Evolutionary conservation across 116 monocot species (phyloP).

Genomic region (Iris pallida): DNA sequence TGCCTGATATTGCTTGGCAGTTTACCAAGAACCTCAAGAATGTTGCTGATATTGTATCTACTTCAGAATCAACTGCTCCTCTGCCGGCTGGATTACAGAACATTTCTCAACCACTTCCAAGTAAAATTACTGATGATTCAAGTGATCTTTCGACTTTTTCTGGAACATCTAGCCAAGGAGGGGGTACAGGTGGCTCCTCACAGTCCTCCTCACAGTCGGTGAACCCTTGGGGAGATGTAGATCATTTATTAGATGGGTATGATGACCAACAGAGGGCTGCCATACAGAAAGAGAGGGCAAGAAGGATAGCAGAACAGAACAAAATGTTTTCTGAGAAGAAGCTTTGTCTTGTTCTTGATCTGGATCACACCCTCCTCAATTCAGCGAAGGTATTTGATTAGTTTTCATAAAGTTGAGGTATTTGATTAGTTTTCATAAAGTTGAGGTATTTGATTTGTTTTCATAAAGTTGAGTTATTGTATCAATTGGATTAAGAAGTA

Average conservation of each 20-base stretch:
- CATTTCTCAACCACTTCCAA: constrained; percentile 20
- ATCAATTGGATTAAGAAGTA: neutral
- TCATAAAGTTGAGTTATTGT: neutral
- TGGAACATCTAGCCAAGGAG: constrained; percentile 15
- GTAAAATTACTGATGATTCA: constrained; percentile 15
- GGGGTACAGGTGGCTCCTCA: constrained; percentile 9
- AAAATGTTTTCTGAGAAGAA: constrained; percentile 88
- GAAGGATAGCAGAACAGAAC: constrained; percentile 90
- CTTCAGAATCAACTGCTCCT: constrained; percentile 10
- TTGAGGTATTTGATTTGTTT: constrained; percentile 45
- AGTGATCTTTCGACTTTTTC: constrained; percentile 27
- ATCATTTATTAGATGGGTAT: constrained; percentile 88
- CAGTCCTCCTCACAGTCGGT: constrained; percentile 14
- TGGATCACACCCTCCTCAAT: constrained; percentile 98
- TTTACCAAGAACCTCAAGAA: constrained; percentile 30
- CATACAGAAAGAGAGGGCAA: constrained; percentile 88
- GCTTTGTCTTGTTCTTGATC: constrained; percentile 88
- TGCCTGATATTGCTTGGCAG: constrained; percentile 21
- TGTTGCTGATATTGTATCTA: constrained; percentile 27
- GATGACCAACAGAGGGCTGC: constrained; percentile 82
- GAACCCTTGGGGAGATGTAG: constrained; percentile 70
- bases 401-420: constrained; percentile 49
- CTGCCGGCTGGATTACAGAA: constrained; percentile 9
- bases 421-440: constrained; percentile 5
- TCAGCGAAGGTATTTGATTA: constrained; percentile 79